A percentile compares a stretch with the other conserved stretches of the same genome.
These are phyloP conservation scores for Microdochium nivale DNA, from an alignment of 2,329 filamentous ascomycete genomes.

Conservation along the genomic window DNA sequence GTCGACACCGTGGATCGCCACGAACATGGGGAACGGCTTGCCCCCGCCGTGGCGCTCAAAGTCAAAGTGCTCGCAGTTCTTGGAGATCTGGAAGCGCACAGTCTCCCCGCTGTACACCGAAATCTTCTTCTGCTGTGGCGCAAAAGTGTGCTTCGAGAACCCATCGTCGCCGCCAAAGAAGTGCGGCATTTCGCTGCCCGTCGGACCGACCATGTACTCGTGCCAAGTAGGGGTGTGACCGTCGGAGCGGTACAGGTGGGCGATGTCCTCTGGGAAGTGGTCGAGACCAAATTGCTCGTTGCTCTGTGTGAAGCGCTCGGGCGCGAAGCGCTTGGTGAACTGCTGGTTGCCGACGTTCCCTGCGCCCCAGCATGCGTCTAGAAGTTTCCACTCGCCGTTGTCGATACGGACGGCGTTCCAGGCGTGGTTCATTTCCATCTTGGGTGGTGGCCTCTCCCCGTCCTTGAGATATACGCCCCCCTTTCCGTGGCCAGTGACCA, in stretches of 20 bases:
- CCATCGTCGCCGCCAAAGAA: constrained; percentile 42
- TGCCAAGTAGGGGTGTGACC: constrained; percentile 65
- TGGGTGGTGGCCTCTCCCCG: constrained; percentile 57
- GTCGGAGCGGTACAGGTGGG: constrained; percentile 67
- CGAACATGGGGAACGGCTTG: constrained; percentile 58
- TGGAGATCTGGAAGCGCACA: constrained; percentile 73
- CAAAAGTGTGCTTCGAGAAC: constrained; percentile 48
- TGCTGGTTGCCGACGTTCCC: constrained; percentile 52
- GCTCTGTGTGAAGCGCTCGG: constrained; percentile 46
- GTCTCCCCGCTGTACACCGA: constrained; percentile 44
- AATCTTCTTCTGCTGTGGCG: constrained; percentile 52
- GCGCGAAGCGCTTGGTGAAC: constrained; percentile 62
- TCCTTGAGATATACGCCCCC: constrained; percentile 68
- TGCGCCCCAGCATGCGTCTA: constrained; percentile 91
- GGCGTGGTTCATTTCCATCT: constrained; percentile 60
- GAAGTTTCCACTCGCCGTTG: constrained; percentile 78
- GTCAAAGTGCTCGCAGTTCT: constrained; percentile 76
- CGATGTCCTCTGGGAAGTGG: constrained; percentile 66
- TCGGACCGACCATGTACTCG: constrained; percentile 65
- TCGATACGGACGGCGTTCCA: constrained; percentile 94
- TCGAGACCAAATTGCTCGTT: constrained; percentile 76
- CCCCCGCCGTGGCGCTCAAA: constrained; percentile 59
- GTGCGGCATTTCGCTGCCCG: constrained; percentile 36
- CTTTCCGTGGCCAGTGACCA: constrained; percentile 76
- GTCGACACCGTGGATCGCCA: constrained; percentile 58